Conservation (phyloP, 768 basidiomycete genomes). For the Lactifluus pinguis region DNA sequence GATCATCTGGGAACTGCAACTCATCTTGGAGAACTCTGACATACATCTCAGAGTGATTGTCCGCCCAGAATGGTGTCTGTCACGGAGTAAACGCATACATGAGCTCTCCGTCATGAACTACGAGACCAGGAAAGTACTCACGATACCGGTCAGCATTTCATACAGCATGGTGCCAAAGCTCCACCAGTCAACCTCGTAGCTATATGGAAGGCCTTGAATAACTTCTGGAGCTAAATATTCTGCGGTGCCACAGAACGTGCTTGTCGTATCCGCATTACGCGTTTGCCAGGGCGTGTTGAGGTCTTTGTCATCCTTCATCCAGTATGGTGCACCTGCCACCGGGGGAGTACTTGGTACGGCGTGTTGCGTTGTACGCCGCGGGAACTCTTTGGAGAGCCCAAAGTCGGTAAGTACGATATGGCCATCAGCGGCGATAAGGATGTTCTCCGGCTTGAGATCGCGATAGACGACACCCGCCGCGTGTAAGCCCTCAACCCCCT, state of each 20-base stretch:
- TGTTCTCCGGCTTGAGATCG: slow-evolving; percentile 94
- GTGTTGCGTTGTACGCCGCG: slow-evolving; percentile 33
- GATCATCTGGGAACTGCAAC: slow-evolving; percentile 80
- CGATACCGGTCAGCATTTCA: slow-evolving; percentile 94
- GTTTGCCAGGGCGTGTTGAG: slow-evolving; percentile 47
- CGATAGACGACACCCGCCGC: slow-evolving; percentile 94
- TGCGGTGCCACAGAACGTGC: slow-evolving; percentile 91
- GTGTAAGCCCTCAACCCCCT: slow-evolving; percentile 92
- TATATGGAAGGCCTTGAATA: slow-evolving; percentile 82
- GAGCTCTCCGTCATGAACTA: not conserved
- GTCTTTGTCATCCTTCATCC: slow-evolving; percentile 66
- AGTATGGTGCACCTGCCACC: slow-evolving; percentile 49
- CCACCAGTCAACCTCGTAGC: slow-evolving; percentile 98
- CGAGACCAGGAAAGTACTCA: slow-evolving; percentile 36
- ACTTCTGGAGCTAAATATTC: slow-evolving; percentile 97
- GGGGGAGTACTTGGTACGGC: slow-evolving; percentile 42
- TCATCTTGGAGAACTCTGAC: slow-evolving; percentile 87
- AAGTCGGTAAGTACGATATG: slow-evolving; percentile 98
- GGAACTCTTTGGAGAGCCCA: slow-evolving; percentile 88
- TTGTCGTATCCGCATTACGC: slow-evolving; percentile 55
- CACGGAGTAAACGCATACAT: slow-evolving; percentile 18
- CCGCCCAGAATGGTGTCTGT: slow-evolving; percentile 88
- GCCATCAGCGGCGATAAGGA: slow-evolving; percentile 87
- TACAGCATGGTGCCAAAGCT: slow-evolving; percentile 95
- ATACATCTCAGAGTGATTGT: slow-evolving; percentile 94